Evolutionary conservation across 441 rosid species (phyloP), one percentile per base, ranked within the genome.

Genomic region (Pelargonium cotyledonis): DNA sequence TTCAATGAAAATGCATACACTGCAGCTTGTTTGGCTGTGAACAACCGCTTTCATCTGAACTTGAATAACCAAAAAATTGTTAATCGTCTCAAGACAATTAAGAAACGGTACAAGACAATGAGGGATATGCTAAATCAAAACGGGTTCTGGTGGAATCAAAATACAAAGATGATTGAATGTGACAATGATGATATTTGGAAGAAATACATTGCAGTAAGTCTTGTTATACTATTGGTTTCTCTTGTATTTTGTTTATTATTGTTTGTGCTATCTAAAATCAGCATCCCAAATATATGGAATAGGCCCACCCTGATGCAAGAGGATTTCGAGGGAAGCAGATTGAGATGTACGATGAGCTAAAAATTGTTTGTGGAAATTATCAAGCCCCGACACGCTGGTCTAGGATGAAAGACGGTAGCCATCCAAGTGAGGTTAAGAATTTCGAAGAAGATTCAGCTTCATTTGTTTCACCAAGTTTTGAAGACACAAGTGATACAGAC

Each of bases 21-120:
- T 61, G 90, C 95, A 68, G 91, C 93, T 71, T 91, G 91, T 70
- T 55, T 79, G 63, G 94, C 93, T 0, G 97, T 91, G 53, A 91
- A 89, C 70, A 74, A 88, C 64, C 87, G 79, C 57, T 91, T 91
- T 76, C 81, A 79, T 74, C 80, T 88, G 16, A 87, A 84, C 78
- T 80, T 91, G 80, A 91, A 87, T 79, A 90, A 79, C 80, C 97
- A 90, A 68, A 90, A 90, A 73, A 95, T 80, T 21, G 73, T 90
- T 75, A 90, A 90, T 73, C 97, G 95, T 53, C 87, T 90, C 21
- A 90, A 88, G 84, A 90, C 97, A 8, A 90, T 90, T 76, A 90
- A 90, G 85, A 90, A 88, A 80, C 82, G 97, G 75, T 90, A 88
- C 65, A 88, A 80, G 81, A 85, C 87, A n/a, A 87, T 88, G 86